Percentiles rank a stretch among this genome's conserved stretches.
phyloP scores from a whole-genome alignment of 208 protist genomes.

The Trichomonas vaginalis region DNA sequence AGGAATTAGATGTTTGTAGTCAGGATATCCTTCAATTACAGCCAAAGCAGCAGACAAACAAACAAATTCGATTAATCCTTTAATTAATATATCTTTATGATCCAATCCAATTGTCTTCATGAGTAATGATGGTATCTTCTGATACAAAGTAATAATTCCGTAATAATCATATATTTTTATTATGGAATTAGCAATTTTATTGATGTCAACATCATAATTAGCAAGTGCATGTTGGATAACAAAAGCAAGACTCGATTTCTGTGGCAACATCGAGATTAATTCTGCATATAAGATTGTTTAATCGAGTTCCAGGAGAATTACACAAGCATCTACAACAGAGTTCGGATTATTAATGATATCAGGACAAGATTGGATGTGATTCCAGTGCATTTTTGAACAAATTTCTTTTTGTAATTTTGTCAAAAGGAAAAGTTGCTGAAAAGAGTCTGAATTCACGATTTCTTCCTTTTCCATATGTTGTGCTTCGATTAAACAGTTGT shows the following conservation, averaged over 20 bases:
- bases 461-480: neutral
- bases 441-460: neutral
- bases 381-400: neutral
- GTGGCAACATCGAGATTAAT: neutral
- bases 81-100: neutral
- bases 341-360: neutral
- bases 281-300: neutral
- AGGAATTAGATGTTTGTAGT: neutral
- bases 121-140: neutral
- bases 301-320: neutral
- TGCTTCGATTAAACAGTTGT: neutral
- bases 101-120: neutral
- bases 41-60: neutral
- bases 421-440: neutral
- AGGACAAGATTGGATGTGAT: neutral
- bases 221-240: neutral
- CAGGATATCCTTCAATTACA: neutral
- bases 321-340: neutral
- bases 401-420: neutral
- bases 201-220: neutral
- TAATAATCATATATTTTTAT: neutral
- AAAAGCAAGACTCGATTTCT: neutral
- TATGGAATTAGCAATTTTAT: neutral
- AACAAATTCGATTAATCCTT: neutral
- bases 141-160: neutral